Evolutionary conservation across 2,329 filamentous ascomycete species (phyloP).

Genomic region (Neophaeococcomyces mojaviensis): DNA sequence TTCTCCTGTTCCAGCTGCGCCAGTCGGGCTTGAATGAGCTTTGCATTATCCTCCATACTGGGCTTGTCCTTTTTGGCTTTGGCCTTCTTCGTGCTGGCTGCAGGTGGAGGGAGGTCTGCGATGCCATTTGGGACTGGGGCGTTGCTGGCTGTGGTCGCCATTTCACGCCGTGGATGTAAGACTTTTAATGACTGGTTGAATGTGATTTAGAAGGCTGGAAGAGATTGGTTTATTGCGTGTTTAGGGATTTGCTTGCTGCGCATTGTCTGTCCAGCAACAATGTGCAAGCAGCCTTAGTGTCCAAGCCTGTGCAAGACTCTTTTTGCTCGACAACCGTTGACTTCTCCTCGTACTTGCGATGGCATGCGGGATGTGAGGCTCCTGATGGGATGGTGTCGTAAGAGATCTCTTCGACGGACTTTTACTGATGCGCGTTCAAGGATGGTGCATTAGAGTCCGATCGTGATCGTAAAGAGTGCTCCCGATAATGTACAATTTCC

Average conservation of each 20-base stretch:
- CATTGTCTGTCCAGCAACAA: background rate
- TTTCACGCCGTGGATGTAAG: background rate
- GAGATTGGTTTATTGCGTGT: background rate
- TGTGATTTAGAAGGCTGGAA: background rate
- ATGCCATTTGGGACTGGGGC: slow-evolving; percentile 33
- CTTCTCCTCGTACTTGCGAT: too few species aligned
- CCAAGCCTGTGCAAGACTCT: background rate
- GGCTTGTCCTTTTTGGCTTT: slow-evolving; percentile 71
- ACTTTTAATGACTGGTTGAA: background rate
- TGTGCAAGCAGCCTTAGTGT: background rate
- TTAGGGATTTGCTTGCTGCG: background rate
- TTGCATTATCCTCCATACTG: slow-evolving; percentile 82
- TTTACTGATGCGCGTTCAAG: too few species aligned
- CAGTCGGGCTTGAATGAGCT: slow-evolving; percentile 86
- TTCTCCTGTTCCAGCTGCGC: slow-evolving; percentile 91
- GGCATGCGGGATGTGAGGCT: too few species aligned
- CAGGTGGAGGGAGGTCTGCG: slow-evolving; percentile 33
- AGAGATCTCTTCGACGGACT: background rate
- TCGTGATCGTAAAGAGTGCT: too few species aligned
- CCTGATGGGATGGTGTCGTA: background rate
- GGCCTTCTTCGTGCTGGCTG: slow-evolving; percentile 57
- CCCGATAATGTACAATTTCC: too few species aligned
- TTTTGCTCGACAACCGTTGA: too few species aligned
- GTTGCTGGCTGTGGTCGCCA: background rate
- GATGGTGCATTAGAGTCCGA: too few species aligned